Conservation (phyloP, 345 rosid species). For the Melastoma malabathricum region DNA sequence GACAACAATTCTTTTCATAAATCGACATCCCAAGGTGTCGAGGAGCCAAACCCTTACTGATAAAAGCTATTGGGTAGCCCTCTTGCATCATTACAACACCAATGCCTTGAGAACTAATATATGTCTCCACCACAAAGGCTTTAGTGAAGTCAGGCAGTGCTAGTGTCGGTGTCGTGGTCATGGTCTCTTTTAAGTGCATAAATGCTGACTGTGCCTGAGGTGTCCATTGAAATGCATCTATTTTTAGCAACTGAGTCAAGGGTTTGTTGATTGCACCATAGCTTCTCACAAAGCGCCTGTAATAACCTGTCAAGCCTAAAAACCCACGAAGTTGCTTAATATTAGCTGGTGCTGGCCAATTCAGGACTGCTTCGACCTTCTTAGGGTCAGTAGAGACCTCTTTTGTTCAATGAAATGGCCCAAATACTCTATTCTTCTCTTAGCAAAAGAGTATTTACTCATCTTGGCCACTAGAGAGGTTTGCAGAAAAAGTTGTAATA, state of each 20-base stretch:
- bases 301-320: not conserved
- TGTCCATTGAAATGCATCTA: not conserved
- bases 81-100: not conserved
- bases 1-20: not conserved
- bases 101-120: not conserved
- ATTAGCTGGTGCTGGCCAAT: not conserved
- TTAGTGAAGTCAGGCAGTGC: not conserved
- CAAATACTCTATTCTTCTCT: no score
- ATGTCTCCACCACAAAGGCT: not conserved
- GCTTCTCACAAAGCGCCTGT: not conserved
- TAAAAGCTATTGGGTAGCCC: not conserved
- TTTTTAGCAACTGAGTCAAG: not conserved
- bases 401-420: no score
- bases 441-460: no score
- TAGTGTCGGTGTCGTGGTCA: not conserved
- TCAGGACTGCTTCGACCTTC: not conserved
- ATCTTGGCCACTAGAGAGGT: rapidly evolving
- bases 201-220: not conserved
- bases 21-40: not conserved
- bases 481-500: not conserved
- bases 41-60: not conserved
- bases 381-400: not conserved
- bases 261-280: not conserved
- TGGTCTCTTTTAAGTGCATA: not conserved
- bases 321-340: not conserved